Conservation (phyloP, 176 grass and related monocot species). For the Carex pumila region DNA sequence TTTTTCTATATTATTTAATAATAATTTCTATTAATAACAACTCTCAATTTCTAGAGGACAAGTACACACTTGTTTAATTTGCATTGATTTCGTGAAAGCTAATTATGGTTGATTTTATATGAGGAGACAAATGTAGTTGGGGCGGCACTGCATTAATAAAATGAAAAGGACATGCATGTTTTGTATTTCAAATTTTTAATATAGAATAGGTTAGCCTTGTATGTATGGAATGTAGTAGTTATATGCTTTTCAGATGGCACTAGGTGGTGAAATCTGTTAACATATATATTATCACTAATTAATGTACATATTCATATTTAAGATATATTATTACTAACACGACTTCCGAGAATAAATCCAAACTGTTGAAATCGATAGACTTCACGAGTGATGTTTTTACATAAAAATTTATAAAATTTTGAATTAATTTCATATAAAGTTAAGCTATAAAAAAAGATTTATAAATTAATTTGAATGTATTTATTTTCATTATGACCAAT, state of each 20-base stretch:
- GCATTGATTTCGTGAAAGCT: background rate
- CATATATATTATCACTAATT: background rate
- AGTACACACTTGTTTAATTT: background rate
- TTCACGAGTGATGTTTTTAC: no score
- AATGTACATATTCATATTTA: background rate
- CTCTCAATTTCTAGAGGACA: no score
- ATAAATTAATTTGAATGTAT: no score
- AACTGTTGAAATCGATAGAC: no score
- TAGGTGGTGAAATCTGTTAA: background rate
- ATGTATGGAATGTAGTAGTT: constrained; percentile 3
- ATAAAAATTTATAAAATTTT: no score
- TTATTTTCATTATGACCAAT: background rate
- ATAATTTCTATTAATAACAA: no score
- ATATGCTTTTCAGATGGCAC: background rate
- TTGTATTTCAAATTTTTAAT: background rate
- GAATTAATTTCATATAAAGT: no score
- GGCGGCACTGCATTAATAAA: background rate
- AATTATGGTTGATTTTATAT: constrained; percentile 2
- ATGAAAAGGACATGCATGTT: background rate
- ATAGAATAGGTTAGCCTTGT: background rate
- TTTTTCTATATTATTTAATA: no score
- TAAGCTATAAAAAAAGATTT: no score
- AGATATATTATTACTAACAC: background rate
- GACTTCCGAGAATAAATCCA: no score
- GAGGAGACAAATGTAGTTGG: constrained; percentile 20